phyloP scores from a whole-genome alignment of 345 rosid genomes.

The Toxicodendron radicans region DNA sequence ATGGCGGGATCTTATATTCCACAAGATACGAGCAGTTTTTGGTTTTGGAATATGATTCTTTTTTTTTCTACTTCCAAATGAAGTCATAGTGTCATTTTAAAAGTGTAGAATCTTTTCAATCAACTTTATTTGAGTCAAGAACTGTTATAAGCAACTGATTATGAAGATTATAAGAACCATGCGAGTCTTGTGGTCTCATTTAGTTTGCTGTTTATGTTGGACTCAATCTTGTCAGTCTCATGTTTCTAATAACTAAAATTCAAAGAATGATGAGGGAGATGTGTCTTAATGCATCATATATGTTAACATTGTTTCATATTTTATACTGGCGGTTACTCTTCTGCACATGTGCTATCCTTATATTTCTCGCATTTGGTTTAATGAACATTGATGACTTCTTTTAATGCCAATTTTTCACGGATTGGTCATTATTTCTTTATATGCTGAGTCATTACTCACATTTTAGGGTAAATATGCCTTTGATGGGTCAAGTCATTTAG shows the following conservation, averaged over 20 bases:
- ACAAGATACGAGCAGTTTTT: constrained; percentile 83
- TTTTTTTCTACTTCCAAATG: not conserved
- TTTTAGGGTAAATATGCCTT: not conserved
- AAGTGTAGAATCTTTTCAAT: constrained; percentile 15
- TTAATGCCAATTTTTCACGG: not conserved
- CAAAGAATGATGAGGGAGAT: not conserved
- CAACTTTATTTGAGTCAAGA: not conserved
- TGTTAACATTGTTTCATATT: not conserved
- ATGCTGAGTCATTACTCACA: not conserved
- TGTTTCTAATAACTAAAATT: not conserved
- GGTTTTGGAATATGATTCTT: constrained; percentile 72
- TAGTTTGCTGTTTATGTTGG: constrained; percentile 3
- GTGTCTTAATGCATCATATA: no score
- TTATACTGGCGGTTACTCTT: not conserved
- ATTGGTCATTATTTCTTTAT: not conserved
- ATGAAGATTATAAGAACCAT: not conserved
- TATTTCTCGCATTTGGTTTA: not conserved
- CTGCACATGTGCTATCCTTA: not conserved
- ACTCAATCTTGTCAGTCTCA: not conserved
- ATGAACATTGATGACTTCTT: not conserved
- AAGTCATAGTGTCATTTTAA: not conserved
- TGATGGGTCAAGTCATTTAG: not conserved
- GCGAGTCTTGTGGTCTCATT: constrained; percentile 11
- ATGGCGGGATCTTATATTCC: constrained; percentile 90
- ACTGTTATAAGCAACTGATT: not conserved